These are phyloP conservation scores for Nematocida major DNA, from an alignment of 371 early-diverging fungal genomes.

Conservation along the genomic window DNA sequence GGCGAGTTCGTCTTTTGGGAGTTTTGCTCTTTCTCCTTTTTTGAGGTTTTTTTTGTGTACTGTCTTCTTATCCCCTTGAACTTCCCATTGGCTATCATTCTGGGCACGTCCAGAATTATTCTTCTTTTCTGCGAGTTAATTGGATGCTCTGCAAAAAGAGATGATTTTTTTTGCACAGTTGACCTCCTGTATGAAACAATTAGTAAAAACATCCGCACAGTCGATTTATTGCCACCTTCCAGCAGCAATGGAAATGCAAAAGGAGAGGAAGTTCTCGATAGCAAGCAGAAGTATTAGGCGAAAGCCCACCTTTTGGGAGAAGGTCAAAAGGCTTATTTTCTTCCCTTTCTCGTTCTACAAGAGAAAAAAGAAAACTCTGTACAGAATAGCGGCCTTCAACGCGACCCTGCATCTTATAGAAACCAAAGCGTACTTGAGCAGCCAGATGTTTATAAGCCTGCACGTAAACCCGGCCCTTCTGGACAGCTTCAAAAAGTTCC, in stretches of 20 bases:
- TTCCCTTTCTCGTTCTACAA: not conserved
- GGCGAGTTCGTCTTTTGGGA: not conserved
- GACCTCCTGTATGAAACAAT: slow-evolving; percentile 9
- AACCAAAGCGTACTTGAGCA: not conserved
- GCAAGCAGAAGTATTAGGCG: not conserved
- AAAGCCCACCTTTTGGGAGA: not conserved
- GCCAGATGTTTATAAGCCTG: not conserved
- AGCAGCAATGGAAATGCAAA: not conserved
- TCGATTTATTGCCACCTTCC: not conserved
- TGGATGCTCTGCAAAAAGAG: not conserved
- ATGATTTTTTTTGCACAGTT: not conserved
- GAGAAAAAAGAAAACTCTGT: not conserved
- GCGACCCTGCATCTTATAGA: not conserved
- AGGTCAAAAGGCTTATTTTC: not conserved
- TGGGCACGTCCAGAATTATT: not conserved
- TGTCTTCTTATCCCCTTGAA: slow-evolving; percentile 1
- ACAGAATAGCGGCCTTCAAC: not conserved
- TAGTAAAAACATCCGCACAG: not conserved
- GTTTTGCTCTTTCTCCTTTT: not conserved
- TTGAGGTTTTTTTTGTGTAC: slow-evolving; percentile 34
- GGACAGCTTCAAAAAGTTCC: not conserved
- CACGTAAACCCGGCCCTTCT: not conserved
- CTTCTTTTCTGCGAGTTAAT: not conserved
- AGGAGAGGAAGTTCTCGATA: not conserved
- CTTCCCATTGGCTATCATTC: slow-evolving; percentile 30